Evolutionary conservation across 2,329 filamentous ascomycete species (phyloP).

Genomic region (Fusarium albidum): DNA sequence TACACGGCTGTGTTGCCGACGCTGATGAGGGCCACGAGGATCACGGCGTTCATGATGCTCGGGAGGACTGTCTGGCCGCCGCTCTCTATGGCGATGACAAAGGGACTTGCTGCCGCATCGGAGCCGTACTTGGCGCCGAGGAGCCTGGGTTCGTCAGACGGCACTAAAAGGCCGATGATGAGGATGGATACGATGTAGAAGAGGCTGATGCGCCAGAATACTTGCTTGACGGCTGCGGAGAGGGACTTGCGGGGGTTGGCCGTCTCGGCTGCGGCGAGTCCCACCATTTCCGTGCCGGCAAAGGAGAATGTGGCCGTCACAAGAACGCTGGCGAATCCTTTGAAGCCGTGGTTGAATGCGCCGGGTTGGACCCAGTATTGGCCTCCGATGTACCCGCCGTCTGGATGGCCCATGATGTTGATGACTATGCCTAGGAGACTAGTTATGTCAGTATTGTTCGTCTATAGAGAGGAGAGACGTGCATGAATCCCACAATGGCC

Average conservation of each 20-base stretch:
- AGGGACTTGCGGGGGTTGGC: slow-evolving; percentile 80
- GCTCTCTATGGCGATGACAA: slow-evolving; percentile 89
- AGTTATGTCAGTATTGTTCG: slow-evolving; percentile 14
- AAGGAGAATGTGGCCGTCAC: slow-evolving; percentile 80
- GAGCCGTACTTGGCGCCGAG: slow-evolving; percentile 61
- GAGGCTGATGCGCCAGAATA: slow-evolving; percentile 90
- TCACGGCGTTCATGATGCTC: slow-evolving; percentile 93
- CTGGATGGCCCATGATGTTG: slow-evolving; percentile 79
- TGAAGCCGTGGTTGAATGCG: slow-evolving; percentile 82
- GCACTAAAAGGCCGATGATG: slow-evolving; percentile 83
- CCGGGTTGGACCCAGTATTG: slow-evolving; percentile 80
- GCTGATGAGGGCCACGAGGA: slow-evolving; percentile 88
- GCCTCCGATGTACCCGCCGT: slow-evolving; percentile 80
- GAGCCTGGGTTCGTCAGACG: slow-evolving; percentile 72
- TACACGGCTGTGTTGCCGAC: slow-evolving; percentile 93
- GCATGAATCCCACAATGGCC: slow-evolving; percentile 89
- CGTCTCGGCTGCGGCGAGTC: slow-evolving; percentile 79
- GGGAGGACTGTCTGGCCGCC: slow-evolving; percentile 82
- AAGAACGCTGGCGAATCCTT: slow-evolving; percentile 79
- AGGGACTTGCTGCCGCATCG: slow-evolving; percentile 82
- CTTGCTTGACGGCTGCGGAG: slow-evolving; percentile 88
- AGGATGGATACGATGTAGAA: slow-evolving; percentile 88
- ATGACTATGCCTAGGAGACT: slow-evolving; percentile 86
- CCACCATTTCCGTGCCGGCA: slow-evolving; percentile 77
- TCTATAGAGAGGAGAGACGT: slow-evolving; percentile 42